Base-by-base conservation (phyloP, 1,284 basidiomycete species). In the Inonotus hispidus region DNA sequence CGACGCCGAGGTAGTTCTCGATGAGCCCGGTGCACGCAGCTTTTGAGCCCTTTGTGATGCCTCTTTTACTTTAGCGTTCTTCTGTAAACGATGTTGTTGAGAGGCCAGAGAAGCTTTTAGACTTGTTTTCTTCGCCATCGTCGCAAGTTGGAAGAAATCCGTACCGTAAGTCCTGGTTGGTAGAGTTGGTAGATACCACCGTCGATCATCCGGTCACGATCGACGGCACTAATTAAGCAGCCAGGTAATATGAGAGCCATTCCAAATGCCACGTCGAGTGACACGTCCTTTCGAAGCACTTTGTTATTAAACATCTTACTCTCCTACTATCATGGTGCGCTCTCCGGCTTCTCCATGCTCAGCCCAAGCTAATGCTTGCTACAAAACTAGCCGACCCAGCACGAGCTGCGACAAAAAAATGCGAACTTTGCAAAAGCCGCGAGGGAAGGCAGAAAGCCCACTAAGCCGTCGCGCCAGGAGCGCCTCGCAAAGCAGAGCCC, bases 361-460 rank as follows among this genome's bases (percentile, higher is more conserved):
- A 11, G 21, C 8, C 16, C 53, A 10, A 16, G 1, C 43, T 6
- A 53, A 16, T 16, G 43, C 35, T 23, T 52, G 5, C 32, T 21
- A 43, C 13, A 6, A 25, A 23, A 60, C 1, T 63, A 78, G 75
- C 74, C 77, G 53, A 76, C 87, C 59, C 82, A 87, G 76, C 90
- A 89, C 72, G 90, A 92, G 71, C 80, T 91, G 75, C 84, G 87
- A 66, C 82, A 85, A 70, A 82, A 83, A 72, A 92, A 92, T 71
- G 80, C 79, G 59, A 87, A 89, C 73, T 92, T 92, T 72, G 87
- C 86, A 45, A 82, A 79, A 63, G 83, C 85, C 65, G 84, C 82
- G 64, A 82, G 80, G 64, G 73, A 81, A 49, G 90, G 90, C 67
- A 91, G 89, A 77, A 88, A 88, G 58, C 82, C 87, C 1, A 80